Evolutionary conservation across 208 protist genomes (phyloP).

Genomic region (Histomonas meleagridis): DNA sequence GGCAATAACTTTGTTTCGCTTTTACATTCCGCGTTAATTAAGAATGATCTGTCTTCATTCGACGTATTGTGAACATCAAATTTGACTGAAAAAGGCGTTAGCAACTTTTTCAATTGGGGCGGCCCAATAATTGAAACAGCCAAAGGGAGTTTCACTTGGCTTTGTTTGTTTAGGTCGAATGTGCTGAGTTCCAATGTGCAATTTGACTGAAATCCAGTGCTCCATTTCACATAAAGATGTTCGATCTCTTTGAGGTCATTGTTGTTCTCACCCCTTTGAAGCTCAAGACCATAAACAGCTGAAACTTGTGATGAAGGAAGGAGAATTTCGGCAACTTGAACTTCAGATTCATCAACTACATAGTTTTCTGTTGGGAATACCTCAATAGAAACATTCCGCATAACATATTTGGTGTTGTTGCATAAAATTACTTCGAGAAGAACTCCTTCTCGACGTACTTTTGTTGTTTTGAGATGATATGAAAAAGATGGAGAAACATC

Average conservation of each 20-base stretch:
- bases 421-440: not conserved
- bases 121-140: not conserved
- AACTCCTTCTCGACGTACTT: not conserved
- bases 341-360: not conserved
- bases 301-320: not conserved
- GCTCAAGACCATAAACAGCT: not conserved
- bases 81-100: not conserved
- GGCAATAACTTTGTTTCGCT: not conserved
- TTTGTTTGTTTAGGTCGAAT: not conserved
- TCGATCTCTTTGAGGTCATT: not conserved
- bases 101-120: not conserved
- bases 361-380: not conserved
- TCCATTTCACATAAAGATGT: not conserved
- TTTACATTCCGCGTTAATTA: not conserved
- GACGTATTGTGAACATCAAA: conserved; percentile 5
- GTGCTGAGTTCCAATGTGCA: not conserved
- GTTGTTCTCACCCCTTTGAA: not conserved
- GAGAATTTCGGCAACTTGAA: not conserved
- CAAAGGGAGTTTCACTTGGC: not conserved
- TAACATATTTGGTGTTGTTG: not conserved
- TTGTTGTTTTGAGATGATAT: not conserved
- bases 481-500: not conserved
- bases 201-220: not conserved
- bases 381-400: not conserved
- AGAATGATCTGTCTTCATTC: not conserved